Evolutionary conservation across 768 basidiomycete species (phyloP).

Genomic region (Agaricus subrufescens): DNA sequence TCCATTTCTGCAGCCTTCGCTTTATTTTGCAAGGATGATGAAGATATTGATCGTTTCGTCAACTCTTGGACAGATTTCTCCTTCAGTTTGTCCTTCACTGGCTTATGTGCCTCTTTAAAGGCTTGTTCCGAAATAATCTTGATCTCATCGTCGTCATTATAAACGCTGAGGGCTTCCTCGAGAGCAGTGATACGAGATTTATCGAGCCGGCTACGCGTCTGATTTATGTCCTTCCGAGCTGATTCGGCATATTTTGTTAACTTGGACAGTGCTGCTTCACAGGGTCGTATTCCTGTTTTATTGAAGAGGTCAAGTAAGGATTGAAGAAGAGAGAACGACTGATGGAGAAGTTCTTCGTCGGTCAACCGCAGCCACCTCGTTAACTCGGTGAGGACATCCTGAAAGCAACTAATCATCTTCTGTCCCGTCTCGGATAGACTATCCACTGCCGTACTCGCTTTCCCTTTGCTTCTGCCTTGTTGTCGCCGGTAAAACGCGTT

Average conservation of each 20-base stretch:
- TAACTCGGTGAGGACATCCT: slow-evolving; percentile 75
- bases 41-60: slow-evolving; percentile 8
- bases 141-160: slow-evolving; percentile 61
- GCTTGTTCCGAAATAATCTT: slow-evolving; percentile 37
- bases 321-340: slow-evolving; percentile 80
- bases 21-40: neutral
- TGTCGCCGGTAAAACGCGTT: slow-evolving; percentile 20
- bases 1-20: neutral
- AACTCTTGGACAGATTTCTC: neutral
- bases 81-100: slow-evolving; percentile 1
- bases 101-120: neutral
- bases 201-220: slow-evolving; percentile 51
- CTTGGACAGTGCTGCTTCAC: slow-evolving; percentile 52
- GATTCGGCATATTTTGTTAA: slow-evolving; percentile 62
- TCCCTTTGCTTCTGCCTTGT: slow-evolving; percentile 16
- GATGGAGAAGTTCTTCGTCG: slow-evolving; percentile 86
- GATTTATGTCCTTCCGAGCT: slow-evolving; percentile 45
- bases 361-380: slow-evolving; percentile 89
- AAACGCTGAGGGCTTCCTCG: slow-evolving; percentile 60
- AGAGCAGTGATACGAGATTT: slow-evolving; percentile 57
- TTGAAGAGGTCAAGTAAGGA: slow-evolving; percentile 75
- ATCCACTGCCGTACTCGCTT: slow-evolving; percentile 28
- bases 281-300: slow-evolving; percentile 52
- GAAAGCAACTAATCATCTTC: slow-evolving; percentile 74
- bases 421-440: slow-evolving; percentile 53